phyloP scores from a whole-genome alignment of 345 rosid species.

The Theobroma cacao region DNA sequence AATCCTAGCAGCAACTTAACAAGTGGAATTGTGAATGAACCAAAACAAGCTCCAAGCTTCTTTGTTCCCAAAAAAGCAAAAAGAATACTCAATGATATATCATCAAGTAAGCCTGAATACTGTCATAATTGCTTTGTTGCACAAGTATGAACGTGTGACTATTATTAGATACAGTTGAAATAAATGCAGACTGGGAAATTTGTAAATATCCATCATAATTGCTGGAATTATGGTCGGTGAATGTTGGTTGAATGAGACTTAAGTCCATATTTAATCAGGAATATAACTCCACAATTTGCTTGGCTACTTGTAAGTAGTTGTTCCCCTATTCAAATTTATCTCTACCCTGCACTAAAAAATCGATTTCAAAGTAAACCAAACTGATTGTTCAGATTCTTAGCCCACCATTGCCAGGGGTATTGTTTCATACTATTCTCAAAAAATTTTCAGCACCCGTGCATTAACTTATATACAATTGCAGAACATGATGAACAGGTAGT shows the following conservation, averaged over 20 bases:
- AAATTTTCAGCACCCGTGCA: too few species aligned
- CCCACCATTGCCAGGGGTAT: neutral
- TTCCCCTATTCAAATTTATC: too few species aligned
- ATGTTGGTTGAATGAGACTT: neutral
- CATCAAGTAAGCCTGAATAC: neutral
- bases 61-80: neutral
- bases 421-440: neutral
- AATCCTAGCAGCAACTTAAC: neutral
- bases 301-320: too few species aligned
- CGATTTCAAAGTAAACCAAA: neutral
- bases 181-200: neutral
- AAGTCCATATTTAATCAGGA: neutral
- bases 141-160: neutral
- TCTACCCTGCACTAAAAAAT: too few species aligned
- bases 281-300: neutral
- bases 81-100: neutral
- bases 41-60: neutral
- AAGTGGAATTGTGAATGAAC: neutral
- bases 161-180: neutral
- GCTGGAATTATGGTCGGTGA: neutral
- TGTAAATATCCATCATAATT: neutral
- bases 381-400: neutral
- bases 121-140: neutral
- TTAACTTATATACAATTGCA: too few species aligned
- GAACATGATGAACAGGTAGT: neutral